A percentile compares a stretch with the other conserved stretches of the same genome.
phyloP scores from a whole-genome alignment of 345 rosid genomes.

The Turritis glabra region DNA sequence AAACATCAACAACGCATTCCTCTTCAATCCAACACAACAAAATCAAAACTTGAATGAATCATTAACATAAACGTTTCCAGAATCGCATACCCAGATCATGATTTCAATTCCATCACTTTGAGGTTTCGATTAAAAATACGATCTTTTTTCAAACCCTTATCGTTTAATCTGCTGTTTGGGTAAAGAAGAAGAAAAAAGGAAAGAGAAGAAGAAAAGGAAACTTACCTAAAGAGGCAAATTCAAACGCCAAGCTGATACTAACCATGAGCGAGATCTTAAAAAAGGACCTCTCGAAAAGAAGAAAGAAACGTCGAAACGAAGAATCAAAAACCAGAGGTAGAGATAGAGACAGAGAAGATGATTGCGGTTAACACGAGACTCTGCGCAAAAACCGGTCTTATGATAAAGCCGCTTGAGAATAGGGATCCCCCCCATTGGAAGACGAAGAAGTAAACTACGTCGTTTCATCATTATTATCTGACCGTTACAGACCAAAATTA shows the following conservation, averaged over 20 bases:
- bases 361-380: constrained; percentile 34
- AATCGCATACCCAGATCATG: constrained; percentile 13
- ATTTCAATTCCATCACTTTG: not conserved
- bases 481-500: not conserved
- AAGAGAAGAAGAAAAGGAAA: constrained; percentile 22
- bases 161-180: not conserved
- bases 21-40: not conserved
- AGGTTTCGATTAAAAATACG: not conserved
- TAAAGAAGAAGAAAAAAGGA: not conserved
- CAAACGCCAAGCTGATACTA: constrained; percentile 42
- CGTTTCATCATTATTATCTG: not conserved
- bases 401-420: constrained; percentile 42
- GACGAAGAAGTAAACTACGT: not conserved
- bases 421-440: constrained; percentile 38
- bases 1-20: not conserved
- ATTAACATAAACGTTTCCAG: not conserved
- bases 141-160: constrained; percentile 29
- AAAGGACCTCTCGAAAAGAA: constrained; percentile 14
- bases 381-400: constrained; percentile 36
- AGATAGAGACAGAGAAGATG: constrained; percentile 43
- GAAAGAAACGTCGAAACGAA: not conserved
- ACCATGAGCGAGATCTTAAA: constrained; percentile 38
- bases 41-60: not conserved
- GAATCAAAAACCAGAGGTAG: constrained; percentile 37
- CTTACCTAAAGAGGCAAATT: constrained; percentile 37